phyloP scores from a whole-genome alignment of 2,329 filamentous ascomycete species.

The Aureobasidium vineae region DNA sequence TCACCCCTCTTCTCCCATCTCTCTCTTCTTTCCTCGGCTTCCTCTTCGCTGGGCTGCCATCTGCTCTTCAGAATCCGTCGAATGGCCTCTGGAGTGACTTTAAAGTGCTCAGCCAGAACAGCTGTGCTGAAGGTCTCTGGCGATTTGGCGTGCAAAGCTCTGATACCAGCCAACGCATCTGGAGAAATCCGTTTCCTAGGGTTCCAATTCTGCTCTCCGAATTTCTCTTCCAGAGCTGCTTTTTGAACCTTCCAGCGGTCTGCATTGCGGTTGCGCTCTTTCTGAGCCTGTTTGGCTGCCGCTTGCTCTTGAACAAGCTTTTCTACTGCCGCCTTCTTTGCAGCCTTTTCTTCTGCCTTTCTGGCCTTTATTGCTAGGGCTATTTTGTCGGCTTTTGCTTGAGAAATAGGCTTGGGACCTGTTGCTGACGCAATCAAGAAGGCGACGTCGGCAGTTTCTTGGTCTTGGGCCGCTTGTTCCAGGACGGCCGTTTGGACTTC shows the following conservation, averaged over 20 bases:
- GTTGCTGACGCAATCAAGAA: slow-evolving; percentile 21
- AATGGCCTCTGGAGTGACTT: slow-evolving; percentile 83
- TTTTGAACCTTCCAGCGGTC: slow-evolving; percentile 76
- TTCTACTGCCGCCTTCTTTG: slow-evolving; percentile 23
- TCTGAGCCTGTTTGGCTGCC: slow-evolving; percentile 11
- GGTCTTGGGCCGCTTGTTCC: slow-evolving; percentile 3
- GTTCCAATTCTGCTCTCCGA: slow-evolving; percentile 71
- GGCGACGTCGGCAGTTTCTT: slow-evolving; percentile 7
- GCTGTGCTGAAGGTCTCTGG: slow-evolving; percentile 73
- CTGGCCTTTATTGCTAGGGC: slow-evolving; percentile 3
- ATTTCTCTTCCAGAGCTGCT: slow-evolving; percentile 69
- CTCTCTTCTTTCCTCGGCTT: slow-evolving; percentile 44
- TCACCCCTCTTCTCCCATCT: slow-evolving; percentile 52
- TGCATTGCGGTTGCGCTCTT: slow-evolving; percentile 20
- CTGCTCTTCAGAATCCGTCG: slow-evolving; percentile 80
- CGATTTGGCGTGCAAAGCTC: slow-evolving; percentile 73
- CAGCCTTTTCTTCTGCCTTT: slow-evolving; percentile 23
- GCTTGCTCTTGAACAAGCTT: background rate
- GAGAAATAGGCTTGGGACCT: slow-evolving; percentile 4
- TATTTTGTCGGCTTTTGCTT: slow-evolving; percentile 15
- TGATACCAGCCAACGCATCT: slow-evolving; percentile 86
- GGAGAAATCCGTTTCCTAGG: slow-evolving; percentile 86
- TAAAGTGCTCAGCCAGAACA: slow-evolving; percentile 72
- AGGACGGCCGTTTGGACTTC: background rate
- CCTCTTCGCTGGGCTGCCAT: slow-evolving; percentile 60